Percentiles rank a stretch among this genome's conserved stretches.
Evolutionary conservation across 371 early-diverging fungal genomes (phyloP).

Genomic region (Mortierella sp.): DNA sequence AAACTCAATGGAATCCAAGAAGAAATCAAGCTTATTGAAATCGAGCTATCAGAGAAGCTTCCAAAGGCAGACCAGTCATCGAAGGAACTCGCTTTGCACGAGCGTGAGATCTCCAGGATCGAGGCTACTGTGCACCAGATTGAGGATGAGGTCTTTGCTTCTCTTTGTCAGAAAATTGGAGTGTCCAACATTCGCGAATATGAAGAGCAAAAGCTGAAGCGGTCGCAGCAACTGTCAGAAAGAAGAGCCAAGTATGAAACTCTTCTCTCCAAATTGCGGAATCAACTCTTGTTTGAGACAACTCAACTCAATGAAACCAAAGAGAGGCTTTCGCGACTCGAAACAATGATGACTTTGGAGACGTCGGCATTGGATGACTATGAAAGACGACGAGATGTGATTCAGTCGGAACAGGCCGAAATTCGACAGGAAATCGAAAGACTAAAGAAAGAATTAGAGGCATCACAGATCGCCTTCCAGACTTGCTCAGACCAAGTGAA

Average conservation of each 20-base stretch:
- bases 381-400: conserved; percentile 57
- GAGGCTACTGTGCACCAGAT: conserved; percentile 69
- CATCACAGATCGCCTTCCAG: conserved; percentile 59
- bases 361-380: conserved; percentile 47
- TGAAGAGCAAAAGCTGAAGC: conserved; percentile 78
- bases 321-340: conserved; percentile 68
- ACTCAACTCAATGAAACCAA: conserved; percentile 76
- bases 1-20: conserved; percentile 63
- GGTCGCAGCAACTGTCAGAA: conserved; percentile 79
- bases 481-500: conserved; percentile 70
- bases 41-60: conserved; percentile 59
- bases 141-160: conserved; percentile 82
- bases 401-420: conserved; percentile 59
- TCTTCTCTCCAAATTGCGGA: conserved; percentile 80
- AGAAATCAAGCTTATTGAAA: conserved; percentile 54
- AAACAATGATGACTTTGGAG: conserved; percentile 58
- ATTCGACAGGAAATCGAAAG: conserved; percentile 54
- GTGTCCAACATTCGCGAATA: conserved; percentile 88
- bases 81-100: conserved; percentile 28
- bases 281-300: conserved; percentile 80
- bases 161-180: conserved; percentile 79
- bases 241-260: conserved; percentile 80
- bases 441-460: conserved; percentile 61
- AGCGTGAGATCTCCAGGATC: conserved; percentile 48
- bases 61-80: conserved; percentile 53